Evolutionary conservation across 306 rosid species (phyloP), one percentile per base, ranked within the genome.

Genomic region (Lagenaria siceraria): DNA sequence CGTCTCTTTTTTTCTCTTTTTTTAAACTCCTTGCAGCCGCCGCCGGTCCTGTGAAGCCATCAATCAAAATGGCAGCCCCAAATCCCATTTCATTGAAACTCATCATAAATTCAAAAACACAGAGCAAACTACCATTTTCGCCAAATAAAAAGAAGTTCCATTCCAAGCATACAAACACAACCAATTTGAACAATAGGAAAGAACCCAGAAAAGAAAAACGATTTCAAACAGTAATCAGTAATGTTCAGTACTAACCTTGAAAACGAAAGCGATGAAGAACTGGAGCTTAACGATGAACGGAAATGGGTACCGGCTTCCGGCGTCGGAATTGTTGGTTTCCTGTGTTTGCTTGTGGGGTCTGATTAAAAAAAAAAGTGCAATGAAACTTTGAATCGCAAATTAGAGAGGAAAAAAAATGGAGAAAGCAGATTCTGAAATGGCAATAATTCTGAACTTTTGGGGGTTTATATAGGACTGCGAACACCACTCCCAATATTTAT

Each of bases 391-490:
- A 25, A 25, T 51, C 25, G 8, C 3, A 19, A 43, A 49, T 49
- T 29, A 72, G 14, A 49, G 77, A 49, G 27, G 33, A 29, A 7
- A 7, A 1, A n/a, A 2, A 46, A 0, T 42, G 48, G 22, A 46
- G 15, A 25, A 17, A 17, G 24, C 0, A 8, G 77, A 19, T 49
- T 73, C 38, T 73, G 27, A 51, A 73, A 51, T 73, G 61, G 7
- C 17, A 73, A 51, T 49, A 48, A 29, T 73, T 51, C 25, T 15
- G 2, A 2, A 4, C 14, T 54, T 29, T 31, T 18, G 25, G 46
- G 58, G 38, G 76, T 52, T 73, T 73, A 73, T 73, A 73, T 73
- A 73, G 62, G 77, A 71, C 76, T 48, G 59, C 59, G 19, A 1
- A 13, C 12, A 5, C 29, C 35, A 24, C 17, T 5, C 8, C 65